A percentile compares a stretch with the other conserved stretches of the same genome.
Conservation (phyloP, 192 early-diverging fungal species). For the Anaeromyces robustus region DNA sequence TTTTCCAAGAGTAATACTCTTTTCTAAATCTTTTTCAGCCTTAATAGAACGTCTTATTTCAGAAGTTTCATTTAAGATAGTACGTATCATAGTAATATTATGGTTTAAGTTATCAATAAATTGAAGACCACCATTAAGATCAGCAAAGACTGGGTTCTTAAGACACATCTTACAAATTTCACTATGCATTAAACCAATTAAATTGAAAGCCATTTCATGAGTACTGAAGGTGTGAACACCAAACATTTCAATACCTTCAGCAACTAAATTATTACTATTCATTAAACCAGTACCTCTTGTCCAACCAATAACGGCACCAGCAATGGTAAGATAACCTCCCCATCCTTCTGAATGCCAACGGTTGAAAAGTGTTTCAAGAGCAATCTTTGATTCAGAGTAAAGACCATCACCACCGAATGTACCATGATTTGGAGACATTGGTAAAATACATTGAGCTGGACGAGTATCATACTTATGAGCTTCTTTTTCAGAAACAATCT, state of each 20-base stretch:
- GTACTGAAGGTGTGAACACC: slow-evolving; percentile 86
- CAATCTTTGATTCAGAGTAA: slow-evolving; percentile 88
- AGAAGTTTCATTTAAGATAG: slow-evolving; percentile 63
- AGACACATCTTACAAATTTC: slow-evolving; percentile 54
- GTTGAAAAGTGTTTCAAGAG: slow-evolving; percentile 79
- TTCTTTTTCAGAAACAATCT: slow-evolving; percentile 71
- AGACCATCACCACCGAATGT: slow-evolving; percentile 85
- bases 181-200: slow-evolving; percentile 73
- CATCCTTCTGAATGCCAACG: slow-evolving; percentile 83
- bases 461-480: slow-evolving; percentile 58
- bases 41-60: slow-evolving; percentile 75
- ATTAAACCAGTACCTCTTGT: slow-evolving; percentile 93
- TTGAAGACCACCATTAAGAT: slow-evolving; percentile 80
- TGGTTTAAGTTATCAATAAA: slow-evolving; percentile 72
- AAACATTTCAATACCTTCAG: slow-evolving; percentile 68
- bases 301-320: slow-evolving; percentile 93
- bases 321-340: slow-evolving; percentile 69
- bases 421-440: slow-evolving; percentile 92
- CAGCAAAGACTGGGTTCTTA: slow-evolving; percentile 69
- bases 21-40: slow-evolving; percentile 60
- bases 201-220: slow-evolving; percentile 86
- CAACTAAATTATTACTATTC: slow-evolving; percentile 76
- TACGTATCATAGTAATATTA: slow-evolving; percentile 54
- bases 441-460: slow-evolving; percentile 73
- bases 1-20: slow-evolving; percentile 50